Percentiles rank a stretch among this genome's conserved stretches.
Conservation (phyloP, 2,329 filamentous ascomycete species). For the Fusarium graminum region DNA sequence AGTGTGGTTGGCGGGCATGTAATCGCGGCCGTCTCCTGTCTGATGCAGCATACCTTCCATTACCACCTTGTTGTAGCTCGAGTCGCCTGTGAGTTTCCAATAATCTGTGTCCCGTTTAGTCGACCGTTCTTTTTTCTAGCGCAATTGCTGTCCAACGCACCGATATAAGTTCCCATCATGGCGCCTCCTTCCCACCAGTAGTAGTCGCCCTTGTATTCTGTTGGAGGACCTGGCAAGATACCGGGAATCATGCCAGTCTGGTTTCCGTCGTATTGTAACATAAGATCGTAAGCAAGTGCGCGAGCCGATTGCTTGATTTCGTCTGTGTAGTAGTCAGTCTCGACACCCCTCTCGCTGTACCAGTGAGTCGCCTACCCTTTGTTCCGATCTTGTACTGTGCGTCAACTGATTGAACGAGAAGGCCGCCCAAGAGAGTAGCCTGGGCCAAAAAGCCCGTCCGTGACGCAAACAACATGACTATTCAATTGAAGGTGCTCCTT, state of each 20-base stretch:
- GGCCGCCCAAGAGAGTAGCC: conserved; percentile 32
- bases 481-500: conserved; percentile 3
- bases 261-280: conserved; percentile 66
- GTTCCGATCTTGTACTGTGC: conserved; percentile 51
- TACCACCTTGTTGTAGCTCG: conserved; percentile 70
- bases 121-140: not conserved
- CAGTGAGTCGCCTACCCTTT: conserved; percentile 44
- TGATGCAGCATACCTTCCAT: conserved; percentile 70
- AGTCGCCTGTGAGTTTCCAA: conserved; percentile 75
- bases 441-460: conserved; percentile 21
- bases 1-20: conserved; percentile 71
- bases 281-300: conserved; percentile 64
- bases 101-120: conserved; percentile 61
- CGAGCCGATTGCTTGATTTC: conserved; percentile 62
- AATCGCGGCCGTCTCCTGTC: conserved; percentile 68
- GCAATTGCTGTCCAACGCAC: conserved; percentile 20
- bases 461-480: conserved; percentile 20
- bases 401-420: conserved; percentile 34
- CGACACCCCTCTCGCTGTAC: rapidly evolving
- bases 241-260: conserved; percentile 66
- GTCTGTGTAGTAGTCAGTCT: conserved; percentile 48
- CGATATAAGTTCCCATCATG: conserved; percentile 76
- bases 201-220: conserved; percentile 63
- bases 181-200: conserved; percentile 83
- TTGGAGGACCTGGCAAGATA: conserved; percentile 68